phyloP scores from a whole-genome alignment of 164 flowering plant species.

The Piper longum region DNA sequence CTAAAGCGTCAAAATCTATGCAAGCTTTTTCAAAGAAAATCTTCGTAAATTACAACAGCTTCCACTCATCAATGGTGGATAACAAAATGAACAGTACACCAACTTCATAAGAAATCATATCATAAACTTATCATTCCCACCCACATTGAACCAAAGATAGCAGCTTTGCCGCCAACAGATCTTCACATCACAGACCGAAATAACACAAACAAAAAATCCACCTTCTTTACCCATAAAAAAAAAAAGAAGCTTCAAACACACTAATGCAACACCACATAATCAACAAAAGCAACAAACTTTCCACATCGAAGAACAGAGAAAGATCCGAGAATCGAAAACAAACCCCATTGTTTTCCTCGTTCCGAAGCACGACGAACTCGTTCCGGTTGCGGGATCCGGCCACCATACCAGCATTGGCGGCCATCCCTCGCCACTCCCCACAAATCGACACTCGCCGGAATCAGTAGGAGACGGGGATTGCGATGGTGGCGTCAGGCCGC shows the following conservation, averaged over 20 bases:
- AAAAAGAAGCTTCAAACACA: too few relatives aligned
- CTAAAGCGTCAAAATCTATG: too few relatives aligned
- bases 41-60: too few relatives aligned
- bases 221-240: not conserved
- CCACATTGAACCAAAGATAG: not conserved
- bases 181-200: not conserved
- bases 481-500: too few relatives aligned
- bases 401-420: slow-evolving; percentile 64
- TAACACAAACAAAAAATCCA: not conserved
- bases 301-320: not conserved
- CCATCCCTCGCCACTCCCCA: not conserved
- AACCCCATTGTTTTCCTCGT: slow-evolving; percentile 77
- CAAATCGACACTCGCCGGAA: too few relatives aligned
- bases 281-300: not conserved
- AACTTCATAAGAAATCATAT: not conserved
- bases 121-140: not conserved
- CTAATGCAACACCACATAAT: too few relatives aligned
- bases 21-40: too few relatives aligned
- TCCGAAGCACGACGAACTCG: slow-evolving; percentile 71
- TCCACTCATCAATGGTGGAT: not conserved
- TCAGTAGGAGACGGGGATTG: too few relatives aligned
- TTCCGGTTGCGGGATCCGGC: slow-evolving; percentile 82
- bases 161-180: not conserved
- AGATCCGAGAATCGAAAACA: slow-evolving; percentile 4
- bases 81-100: too few relatives aligned